These are phyloP conservation scores for Penicillium salamii DNA, from an alignment of 495 filamentous ascomycete species.

Conservation along the genomic window DNA sequence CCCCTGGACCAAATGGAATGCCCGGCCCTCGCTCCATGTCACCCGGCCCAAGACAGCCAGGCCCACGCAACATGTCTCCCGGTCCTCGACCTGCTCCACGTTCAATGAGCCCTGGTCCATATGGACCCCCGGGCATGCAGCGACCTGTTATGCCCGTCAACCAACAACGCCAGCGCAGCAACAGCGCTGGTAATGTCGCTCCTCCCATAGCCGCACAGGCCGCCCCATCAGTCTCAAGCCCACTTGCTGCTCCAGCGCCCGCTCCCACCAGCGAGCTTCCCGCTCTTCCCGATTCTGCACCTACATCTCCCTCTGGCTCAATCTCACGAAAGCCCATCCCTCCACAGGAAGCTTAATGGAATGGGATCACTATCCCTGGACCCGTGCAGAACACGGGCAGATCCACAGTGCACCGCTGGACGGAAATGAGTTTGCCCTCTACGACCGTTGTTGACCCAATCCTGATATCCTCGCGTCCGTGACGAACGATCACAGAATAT, in stretches of 20 bases:
- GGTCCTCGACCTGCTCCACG: slow-evolving; percentile 25
- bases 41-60: slow-evolving; percentile 13
- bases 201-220: slow-evolving; percentile 38
- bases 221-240: slow-evolving; percentile 58
- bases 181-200: slow-evolving; percentile 47
- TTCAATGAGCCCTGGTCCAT: slow-evolving; percentile 51
- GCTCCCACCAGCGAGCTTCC: slow-evolving; percentile 33
- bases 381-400: slow-evolving; percentile 8
- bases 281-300: slow-evolving; percentile 20
- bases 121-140: slow-evolving; percentile 44
- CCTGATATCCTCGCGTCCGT: slow-evolving; percentile 18
- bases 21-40: slow-evolving; percentile 32
- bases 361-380: not conserved
- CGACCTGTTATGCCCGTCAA: slow-evolving; percentile 40
- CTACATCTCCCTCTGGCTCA: slow-evolving; percentile 14
- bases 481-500: slow-evolving; percentile 19
- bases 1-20: slow-evolving; percentile 4
- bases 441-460: slow-evolving; percentile 5
- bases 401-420: slow-evolving; percentile 18
- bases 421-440: slow-evolving; percentile 18
- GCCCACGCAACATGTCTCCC: slow-evolving; percentile 12
- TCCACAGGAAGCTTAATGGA: slow-evolving; percentile 9
- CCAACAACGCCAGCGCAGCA: slow-evolving; percentile 48
- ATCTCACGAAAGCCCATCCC: slow-evolving; percentile 34
- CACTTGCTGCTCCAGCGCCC: slow-evolving; percentile 40